phyloP scores from a whole-genome alignment of 441 rosid species.

The Populus hybrid region DNA sequence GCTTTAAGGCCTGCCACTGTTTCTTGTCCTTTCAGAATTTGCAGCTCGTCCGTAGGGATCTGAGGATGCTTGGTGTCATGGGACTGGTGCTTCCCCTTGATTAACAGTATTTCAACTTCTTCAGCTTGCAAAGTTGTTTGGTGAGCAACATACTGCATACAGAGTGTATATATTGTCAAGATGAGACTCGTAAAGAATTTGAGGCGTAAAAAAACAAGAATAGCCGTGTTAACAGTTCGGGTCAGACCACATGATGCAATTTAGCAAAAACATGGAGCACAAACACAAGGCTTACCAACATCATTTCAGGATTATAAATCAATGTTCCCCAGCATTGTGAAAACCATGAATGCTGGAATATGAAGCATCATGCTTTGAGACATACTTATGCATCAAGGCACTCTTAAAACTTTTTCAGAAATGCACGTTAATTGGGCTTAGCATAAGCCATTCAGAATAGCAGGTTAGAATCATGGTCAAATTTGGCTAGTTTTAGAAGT shows the following conservation, averaged over 20 bases:
- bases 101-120: slow-evolving; percentile 47
- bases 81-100: slow-evolving; percentile 35
- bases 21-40: slow-evolving; percentile 44
- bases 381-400: background rate
- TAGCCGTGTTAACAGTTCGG: background rate
- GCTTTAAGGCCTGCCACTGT: slow-evolving; percentile 40
- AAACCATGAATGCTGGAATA: background rate
- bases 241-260: background rate
- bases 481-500: background rate
- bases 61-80: slow-evolving; percentile 18
- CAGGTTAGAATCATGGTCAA: background rate
- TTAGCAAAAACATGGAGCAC: background rate
- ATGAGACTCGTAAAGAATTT: background rate
- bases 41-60: slow-evolving; percentile 37
- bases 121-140: slow-evolving; percentile 43
- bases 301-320: background rate
- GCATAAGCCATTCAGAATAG: background rate
- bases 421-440: background rate
- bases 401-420: background rate
- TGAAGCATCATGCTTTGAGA: background rate
- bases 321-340: background rate
- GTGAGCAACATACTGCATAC: slow-evolving; percentile 50
- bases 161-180: background rate
- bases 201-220: background rate
- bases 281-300: background rate